Base-by-base conservation (phyloP, 1,284 basidiomycete species). In the Cryptococcus sp. region DNA sequence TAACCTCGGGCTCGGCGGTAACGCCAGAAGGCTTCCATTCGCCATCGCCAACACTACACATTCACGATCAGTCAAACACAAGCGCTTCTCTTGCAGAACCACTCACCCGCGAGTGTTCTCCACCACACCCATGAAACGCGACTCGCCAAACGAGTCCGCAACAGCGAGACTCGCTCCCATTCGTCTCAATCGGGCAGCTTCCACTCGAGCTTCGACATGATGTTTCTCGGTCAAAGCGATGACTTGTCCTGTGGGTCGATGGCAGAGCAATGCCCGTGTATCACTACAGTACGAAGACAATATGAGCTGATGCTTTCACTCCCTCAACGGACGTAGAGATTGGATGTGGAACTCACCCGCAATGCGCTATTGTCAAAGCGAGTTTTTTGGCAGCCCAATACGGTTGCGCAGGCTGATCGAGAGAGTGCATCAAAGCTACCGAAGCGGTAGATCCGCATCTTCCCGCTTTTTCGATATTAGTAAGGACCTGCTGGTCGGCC, bases 81-180 rank as follows among this genome's bases (percentile, higher is more conserved):
- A 17, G 22, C 8, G 27, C 25, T 11, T 17, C 19, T 27, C n/a
- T 27, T 5, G 20, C 35, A 15, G 13, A 0, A 19, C 11, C 45
- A 77, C 83, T 68, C 62, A 91, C 85, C 90, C 89, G 75, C 95
- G 82, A 10, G 96, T 98, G 70, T 98, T 99, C 47, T 89, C 91
- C 20, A 99, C 81, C 1, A 88, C 91, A 8, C 95, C 95, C 88
- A 97, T 97, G 93, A 93, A 98, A 45, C 93, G 82, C 45, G 88
- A 87, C 81, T 99, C 95, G 38, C 96, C 95, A 72, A 93, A 99
- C 4, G 91, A 93, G 75, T 99, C 95, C 5, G 91, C 91, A 48
- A 97, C 89, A 27, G 96, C 80, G 1, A 91, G 87, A 7, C 88
- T 88, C 17, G 79, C 75, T 10, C 93, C 94, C 85, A 93, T 89